Evolutionary conservation across 2,329 filamentous ascomycete species (phyloP).

Genomic region (Diplodia corticola): DNA sequence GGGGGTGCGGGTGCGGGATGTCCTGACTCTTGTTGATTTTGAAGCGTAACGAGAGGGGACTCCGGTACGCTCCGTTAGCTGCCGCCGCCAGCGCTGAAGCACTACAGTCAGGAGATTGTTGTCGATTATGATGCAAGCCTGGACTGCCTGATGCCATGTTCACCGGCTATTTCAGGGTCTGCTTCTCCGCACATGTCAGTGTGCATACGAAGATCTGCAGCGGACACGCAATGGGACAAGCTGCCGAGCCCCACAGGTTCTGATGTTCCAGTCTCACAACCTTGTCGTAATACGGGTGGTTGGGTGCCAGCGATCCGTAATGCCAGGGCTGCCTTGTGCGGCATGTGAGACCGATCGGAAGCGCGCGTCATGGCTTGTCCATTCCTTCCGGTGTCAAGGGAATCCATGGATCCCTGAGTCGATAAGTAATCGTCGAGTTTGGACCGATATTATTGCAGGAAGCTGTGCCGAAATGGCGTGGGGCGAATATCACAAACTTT

Average conservation of each 20-base stretch:
- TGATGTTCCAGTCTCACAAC: neutral
- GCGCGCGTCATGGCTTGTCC: neutral
- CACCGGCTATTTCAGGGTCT: slow-evolving; percentile 9
- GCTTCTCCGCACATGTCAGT: slow-evolving; percentile 7
- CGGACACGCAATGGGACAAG: neutral
- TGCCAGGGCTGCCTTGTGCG: neutral
- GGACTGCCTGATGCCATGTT: neutral
- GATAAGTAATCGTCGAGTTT: neutral
- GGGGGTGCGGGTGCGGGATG: neutral
- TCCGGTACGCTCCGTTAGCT: slow-evolving; percentile 7
- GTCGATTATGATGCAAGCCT: slow-evolving; percentile 3
- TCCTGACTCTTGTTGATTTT: neutral
- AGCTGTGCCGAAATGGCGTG: neutral
- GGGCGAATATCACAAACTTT: too few relatives aligned
- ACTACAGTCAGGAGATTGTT: neutral
- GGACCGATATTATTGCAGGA: neutral
- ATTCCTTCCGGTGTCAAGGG: neutral
- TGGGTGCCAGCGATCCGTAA: neutral
- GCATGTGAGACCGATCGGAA: neutral
- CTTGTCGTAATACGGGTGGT: neutral
- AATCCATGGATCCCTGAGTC: neutral
- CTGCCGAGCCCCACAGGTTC: slow-evolving; percentile 9
- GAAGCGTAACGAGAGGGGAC: neutral
- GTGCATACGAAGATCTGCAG: neutral
- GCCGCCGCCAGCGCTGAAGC: neutral